phyloP scores from a whole-genome alignment of 1,284 basidiomycete species.

The Athelia sp. region DNA sequence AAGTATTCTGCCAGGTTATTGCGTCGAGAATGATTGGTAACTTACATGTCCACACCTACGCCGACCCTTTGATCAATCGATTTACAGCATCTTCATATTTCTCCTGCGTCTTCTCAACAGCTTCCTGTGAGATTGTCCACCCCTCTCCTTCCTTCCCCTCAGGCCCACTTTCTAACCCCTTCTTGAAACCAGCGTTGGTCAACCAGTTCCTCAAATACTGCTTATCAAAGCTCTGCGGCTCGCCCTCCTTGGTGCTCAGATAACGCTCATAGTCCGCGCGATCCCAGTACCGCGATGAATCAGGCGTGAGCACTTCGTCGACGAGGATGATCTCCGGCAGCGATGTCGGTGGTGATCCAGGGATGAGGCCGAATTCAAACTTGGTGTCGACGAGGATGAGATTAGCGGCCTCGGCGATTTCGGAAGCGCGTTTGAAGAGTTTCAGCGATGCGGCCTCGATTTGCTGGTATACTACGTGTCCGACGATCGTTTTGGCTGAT shows the following conservation, averaged over 20 bases:
- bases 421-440: constrained; percentile 76
- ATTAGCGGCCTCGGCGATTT: constrained; percentile 75
- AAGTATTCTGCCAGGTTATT: too few relatives aligned
- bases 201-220: constrained; percentile 95
- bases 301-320: constrained; percentile 95
- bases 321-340: constrained; percentile 75
- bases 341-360: constrained; percentile 22
- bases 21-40: background rate
- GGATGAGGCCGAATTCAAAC: constrained; percentile 80
- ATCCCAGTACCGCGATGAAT: constrained; percentile 97
- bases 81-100: constrained; percentile 76
- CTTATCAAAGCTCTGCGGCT: constrained; percentile 93
- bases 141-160: constrained; percentile 64
- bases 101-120: constrained; percentile 71
- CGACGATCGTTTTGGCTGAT: constrained; percentile 61
- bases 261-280: constrained; percentile 54
- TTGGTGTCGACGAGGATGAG: constrained; percentile 96
- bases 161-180: constrained; percentile 73
- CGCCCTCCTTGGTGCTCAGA: constrained; percentile 42
- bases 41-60: background rate
- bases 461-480: constrained; percentile 58
- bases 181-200: constrained; percentile 65
- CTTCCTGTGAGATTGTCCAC: constrained; percentile 72
- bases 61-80: too few relatives aligned
- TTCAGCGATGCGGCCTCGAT: constrained; percentile 59